Conservation (phyloP, 345 rosid species). For the Geranium brycei region DNA sequence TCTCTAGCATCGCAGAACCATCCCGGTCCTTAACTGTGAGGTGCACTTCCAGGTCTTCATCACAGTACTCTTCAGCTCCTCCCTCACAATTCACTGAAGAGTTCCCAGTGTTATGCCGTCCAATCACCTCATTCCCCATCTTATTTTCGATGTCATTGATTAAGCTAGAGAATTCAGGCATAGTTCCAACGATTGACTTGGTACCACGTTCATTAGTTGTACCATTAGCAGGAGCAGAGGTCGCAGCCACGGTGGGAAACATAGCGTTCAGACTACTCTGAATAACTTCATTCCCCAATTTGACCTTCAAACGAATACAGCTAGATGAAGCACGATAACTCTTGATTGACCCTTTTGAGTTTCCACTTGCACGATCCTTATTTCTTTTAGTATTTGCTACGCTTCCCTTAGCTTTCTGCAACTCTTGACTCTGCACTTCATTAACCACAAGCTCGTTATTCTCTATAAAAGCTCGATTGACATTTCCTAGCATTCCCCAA, state of each 20-base stretch:
- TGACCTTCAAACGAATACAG: conserved; percentile 69
- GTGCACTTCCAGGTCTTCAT: not conserved
- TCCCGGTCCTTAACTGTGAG: conserved; percentile 15
- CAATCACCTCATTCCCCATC: conserved; percentile 20
- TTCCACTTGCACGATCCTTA: conserved; percentile 18
- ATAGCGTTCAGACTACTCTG: conserved; percentile 22
- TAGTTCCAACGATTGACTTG: conserved; percentile 4
- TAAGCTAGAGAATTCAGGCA: not conserved
- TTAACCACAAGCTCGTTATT: conserved; percentile 23
- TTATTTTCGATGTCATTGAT: conserved; percentile 16
- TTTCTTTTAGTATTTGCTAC: conserved; percentile 24
- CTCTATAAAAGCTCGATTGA: conserved; percentile 29
- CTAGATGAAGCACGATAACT: conserved; percentile 24
- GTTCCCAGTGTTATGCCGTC: conserved; percentile 19
- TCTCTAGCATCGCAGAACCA: conserved; percentile 19
- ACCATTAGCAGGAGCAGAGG: conserved; percentile 21
- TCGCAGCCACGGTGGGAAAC: conserved; percentile 29
- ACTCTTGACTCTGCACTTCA: conserved; percentile 24
- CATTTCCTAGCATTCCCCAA: conserved; percentile 54
- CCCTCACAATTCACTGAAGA: conserved; percentile 18
- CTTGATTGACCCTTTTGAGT: conserved; percentile 23
- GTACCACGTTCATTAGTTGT: conserved; percentile 10
- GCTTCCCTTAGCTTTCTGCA: conserved; percentile 23
- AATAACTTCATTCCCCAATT: conserved; percentile 50
- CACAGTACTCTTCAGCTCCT: conserved; percentile 10